Conservation (phyloP, 768 basidiomycete species). For the Amyloporia xantha region DNA sequence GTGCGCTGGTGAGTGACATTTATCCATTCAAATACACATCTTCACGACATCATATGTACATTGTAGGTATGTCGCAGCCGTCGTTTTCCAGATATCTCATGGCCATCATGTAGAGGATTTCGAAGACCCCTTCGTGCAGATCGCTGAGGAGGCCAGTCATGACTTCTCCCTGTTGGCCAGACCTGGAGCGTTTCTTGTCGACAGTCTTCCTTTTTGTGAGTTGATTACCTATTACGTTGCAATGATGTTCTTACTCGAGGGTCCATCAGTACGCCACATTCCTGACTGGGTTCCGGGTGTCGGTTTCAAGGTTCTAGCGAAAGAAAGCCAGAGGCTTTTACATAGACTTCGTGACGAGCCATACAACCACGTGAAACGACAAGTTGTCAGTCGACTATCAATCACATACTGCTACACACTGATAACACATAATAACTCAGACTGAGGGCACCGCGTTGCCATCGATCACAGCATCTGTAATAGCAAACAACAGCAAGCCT, state of each 20-base stretch:
- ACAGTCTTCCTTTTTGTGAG: conserved; percentile 25
- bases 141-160: conserved; percentile 20
- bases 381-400: conserved; percentile 9
- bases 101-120: conserved; percentile 20
- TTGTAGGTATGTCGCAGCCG: conserved; percentile 20
- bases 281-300: conserved; percentile 15
- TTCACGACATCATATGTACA: neutral
- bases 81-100: conserved; percentile 23
- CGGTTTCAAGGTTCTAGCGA: conserved; percentile 11
- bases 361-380: conserved; percentile 16
- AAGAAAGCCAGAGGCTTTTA: conserved; percentile 5
- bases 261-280: conserved; percentile 11
- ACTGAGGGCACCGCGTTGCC: conserved; percentile 9
- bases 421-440: conserved; percentile 1
- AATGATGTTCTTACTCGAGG: neutral
- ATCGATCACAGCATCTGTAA: conserved; percentile 14
- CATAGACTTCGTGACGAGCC: conserved; percentile 25
- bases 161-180: conserved; percentile 14
- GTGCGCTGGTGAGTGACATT: conserved; percentile 10
- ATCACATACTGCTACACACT: neutral
- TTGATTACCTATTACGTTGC: neutral
- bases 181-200: conserved; percentile 32
- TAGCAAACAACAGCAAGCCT: conserved; percentile 8
- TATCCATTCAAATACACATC: neutral
- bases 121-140: conserved; percentile 19